Evolutionary conservation across 192 early-diverging fungal genomes (phyloP).

Genomic region (Backusella circina): DNA sequence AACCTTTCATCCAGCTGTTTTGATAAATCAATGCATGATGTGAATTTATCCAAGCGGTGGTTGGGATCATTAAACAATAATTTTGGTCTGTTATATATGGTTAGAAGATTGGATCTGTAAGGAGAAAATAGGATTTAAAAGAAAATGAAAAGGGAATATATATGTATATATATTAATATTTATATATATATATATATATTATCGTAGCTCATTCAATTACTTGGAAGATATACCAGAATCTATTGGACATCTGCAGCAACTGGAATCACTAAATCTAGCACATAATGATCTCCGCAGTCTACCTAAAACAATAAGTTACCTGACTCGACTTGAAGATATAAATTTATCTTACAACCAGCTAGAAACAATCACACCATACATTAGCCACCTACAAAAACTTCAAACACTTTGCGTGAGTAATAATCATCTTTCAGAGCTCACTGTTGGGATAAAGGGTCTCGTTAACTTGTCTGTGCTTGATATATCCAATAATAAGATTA

Average conservation of each 20-base stretch:
- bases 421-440: conserved; percentile 59
- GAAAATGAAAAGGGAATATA: background rate
- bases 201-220: conserved; percentile 71
- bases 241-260: conserved; percentile 67
- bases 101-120: conserved; percentile 15
- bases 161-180: background rate
- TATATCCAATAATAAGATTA: conserved; percentile 64
- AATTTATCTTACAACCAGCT: conserved; percentile 64
- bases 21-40: background rate
- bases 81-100: background rate
- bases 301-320: conserved; percentile 65
- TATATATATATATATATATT: background rate
- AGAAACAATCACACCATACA: conserved; percentile 51
- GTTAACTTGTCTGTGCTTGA: conserved; percentile 62
- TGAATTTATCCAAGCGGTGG: background rate
- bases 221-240: conserved; percentile 63
- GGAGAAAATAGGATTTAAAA: background rate
- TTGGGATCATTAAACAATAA: background rate
- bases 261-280: conserved; percentile 56
- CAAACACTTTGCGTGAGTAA: conserved; percentile 50
- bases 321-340: conserved; percentile 66
- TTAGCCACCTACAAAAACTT: conserved; percentile 61
- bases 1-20: background rate
- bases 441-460: conserved; percentile 58
- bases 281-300: conserved; percentile 58